phyloP scores from a whole-genome alignment of 352 stramenopile species.

The Phytophthora idaei region DNA sequence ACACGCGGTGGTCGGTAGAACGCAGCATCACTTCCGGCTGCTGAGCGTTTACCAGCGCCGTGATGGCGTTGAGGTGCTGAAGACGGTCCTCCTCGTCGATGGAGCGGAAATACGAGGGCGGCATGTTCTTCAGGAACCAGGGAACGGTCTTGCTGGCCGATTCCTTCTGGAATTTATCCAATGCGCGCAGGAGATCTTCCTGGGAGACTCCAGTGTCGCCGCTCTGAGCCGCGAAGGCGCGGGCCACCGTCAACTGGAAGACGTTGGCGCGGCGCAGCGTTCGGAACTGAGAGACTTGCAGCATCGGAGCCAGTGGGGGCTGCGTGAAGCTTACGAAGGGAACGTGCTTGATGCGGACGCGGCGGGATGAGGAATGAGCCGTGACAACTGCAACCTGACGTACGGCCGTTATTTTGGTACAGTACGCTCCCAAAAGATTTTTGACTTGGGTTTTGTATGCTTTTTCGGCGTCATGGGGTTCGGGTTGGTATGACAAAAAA shows the following conservation, averaged over 20 bases:
- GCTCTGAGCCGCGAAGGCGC: slow-evolving; percentile 17
- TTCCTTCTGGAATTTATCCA: slow-evolving; percentile 76
- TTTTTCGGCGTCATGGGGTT: slow-evolving; percentile 9
- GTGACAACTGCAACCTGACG: slow-evolving; percentile 12
- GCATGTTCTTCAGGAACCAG: slow-evolving; percentile 92
- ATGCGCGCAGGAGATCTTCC: slow-evolving; percentile 53
- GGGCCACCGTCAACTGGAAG: slow-evolving; percentile 9
- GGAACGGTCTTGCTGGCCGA: slow-evolving; percentile 77
- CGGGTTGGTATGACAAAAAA: slow-evolving; percentile 6
- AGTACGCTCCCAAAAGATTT: slow-evolving; percentile 4
- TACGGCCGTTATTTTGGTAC: neutral
- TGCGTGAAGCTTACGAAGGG: neutral
- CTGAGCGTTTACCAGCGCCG: slow-evolving; percentile 72
- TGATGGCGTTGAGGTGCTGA: slow-evolving; percentile 90
- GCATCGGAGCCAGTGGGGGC: slow-evolving; percentile 14
- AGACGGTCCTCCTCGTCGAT: slow-evolving; percentile 84
- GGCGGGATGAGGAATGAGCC: slow-evolving; percentile 18
- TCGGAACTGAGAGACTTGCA: slow-evolving; percentile 27
- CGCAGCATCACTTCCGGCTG: slow-evolving; percentile 85
- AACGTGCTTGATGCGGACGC: slow-evolving; percentile 8
- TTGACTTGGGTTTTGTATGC: slow-evolving; percentile 17
- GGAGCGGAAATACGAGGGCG: slow-evolving; percentile 88
- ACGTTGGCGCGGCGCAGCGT: slow-evolving; percentile 14
- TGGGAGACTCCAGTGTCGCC: slow-evolving; percentile 29
- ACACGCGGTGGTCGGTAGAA: slow-evolving; percentile 75